These are phyloP conservation scores for Tausonia pullulans DNA, from an alignment of 1,284 basidiomycete genomes.

Conservation along the genomic window DNA sequence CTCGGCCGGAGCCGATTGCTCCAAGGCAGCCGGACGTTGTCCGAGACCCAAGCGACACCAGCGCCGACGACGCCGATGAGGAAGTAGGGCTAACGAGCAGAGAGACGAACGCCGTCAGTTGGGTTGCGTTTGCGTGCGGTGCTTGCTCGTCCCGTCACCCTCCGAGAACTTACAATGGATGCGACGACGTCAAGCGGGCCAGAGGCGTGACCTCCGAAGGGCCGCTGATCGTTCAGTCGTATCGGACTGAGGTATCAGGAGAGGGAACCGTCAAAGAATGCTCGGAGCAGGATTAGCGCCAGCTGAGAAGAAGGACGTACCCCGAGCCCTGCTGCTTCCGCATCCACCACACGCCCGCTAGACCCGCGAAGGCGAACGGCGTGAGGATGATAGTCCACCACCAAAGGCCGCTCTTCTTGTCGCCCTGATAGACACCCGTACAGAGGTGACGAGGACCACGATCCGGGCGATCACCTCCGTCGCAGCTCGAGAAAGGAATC, in stretches of 20 bases:
- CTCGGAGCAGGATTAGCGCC: not conserved
- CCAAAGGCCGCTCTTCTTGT: constrained; percentile 49
- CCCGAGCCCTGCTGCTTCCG: constrained; percentile 55
- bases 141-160: too few relatives aligned
- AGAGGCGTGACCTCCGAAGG: constrained; percentile 41
- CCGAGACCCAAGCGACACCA: constrained; percentile 46
- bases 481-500: constrained; percentile 74
- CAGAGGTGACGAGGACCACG: constrained; percentile 60
- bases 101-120: not conserved
- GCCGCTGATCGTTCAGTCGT: constrained; percentile 50
- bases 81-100: constrained; percentile 52
- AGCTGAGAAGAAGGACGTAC: constrained; percentile 38
- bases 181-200: constrained; percentile 57
- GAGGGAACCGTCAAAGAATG: not conserved
- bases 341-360: constrained; percentile 70
- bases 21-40: constrained; percentile 38
- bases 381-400: constrained; percentile 62
- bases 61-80: constrained; percentile 63
- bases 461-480: constrained; percentile 61
- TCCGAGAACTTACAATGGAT: constrained; percentile 39
- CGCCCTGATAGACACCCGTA: constrained; percentile 49
- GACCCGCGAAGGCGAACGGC: constrained; percentile 59
- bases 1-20: constrained; percentile 37
- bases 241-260: constrained; percentile 46
- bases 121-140: not conserved